Evolutionary conservation across 306 rosid genomes (phyloP), one percentile per base, ranked within the genome.

Genomic region (Sicyos edulis): DNA sequence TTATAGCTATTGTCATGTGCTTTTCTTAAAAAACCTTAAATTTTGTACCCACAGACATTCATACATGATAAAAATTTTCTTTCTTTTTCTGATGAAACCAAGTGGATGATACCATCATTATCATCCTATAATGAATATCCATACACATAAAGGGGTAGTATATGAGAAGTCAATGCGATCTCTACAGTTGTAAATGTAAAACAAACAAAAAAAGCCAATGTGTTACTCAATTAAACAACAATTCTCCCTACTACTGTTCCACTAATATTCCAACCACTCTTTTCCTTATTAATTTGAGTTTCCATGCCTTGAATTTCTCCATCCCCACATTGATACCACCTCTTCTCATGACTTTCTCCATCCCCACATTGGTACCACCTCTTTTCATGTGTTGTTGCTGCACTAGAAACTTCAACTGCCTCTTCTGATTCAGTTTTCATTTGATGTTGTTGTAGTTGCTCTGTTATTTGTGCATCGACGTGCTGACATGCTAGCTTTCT

Each of bases 401-500:
- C 80, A 80, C 21, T 42, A 95, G 97, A 44, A 96, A 88, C 73
- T 87, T 93, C 7, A 62, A 74, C 69, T 86, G 91, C 22, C 65
- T 62, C 79, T 78, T 88, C 87, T 81, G 77, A 69, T 40, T 79
- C 91, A 52, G 78, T 75, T 75, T 84, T 87, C 80, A 84, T 74
- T 75, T 81, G 89, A 53, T 80, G 88, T 29, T 81, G 87, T 21
- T 60, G 66, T 60, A 26, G 19, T 76, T 92, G 96, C 87, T 95
- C 97, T 5, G 99, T 95, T 83, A 91, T 91, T 84, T 85, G 91
- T 12, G 93, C 81, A 78, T 90, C 98, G 4, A 90, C 97, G 21
- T 93, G 96, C 79, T 93, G 97, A 8, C 95, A 95, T 6, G 97
- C 99, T 58, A 93, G 83, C 85, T 91, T 95, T 84, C 97, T 88